Conservation (phyloP, 1,139 yeast species). For the Blastobotrys elegans region DNA sequence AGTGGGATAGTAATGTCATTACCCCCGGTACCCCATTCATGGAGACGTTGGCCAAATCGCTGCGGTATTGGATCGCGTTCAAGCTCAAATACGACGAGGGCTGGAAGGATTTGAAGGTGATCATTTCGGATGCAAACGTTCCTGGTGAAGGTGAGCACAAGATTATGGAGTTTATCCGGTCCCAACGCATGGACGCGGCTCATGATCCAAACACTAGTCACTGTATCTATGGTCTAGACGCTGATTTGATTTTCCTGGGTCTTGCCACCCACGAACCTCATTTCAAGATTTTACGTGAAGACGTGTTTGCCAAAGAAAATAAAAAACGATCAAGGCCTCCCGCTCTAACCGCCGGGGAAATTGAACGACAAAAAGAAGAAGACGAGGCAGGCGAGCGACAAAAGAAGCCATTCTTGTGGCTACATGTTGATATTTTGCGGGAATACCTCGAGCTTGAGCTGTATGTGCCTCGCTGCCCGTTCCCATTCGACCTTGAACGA, state of each 20-base stretch:
- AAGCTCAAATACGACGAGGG: constrained; percentile 85
- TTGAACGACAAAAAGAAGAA: constrained; percentile 49
- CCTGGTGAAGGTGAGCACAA: constrained; percentile 99
- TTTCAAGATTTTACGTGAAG: constrained; percentile 89
- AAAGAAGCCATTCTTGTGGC: constrained; percentile 88
- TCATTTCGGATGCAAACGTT: constrained; percentile 94
- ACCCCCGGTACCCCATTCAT: constrained; percentile 99
- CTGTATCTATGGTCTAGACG: constrained; percentile 96
- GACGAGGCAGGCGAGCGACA: constrained; percentile 44
- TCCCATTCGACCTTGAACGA: constrained; percentile 82
- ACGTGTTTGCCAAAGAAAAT: constrained; percentile 76
- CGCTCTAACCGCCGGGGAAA: constrained; percentile 25
- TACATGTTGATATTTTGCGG: constrained; percentile 79
- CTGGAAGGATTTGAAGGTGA: constrained; percentile 81
- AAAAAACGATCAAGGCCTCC: constrained; percentile 38
- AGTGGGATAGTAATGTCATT: constrained; percentile 95
- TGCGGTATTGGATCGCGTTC: constrained; percentile 86
- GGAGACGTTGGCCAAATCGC: constrained; percentile 79
- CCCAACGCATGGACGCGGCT: constrained; percentile 66
- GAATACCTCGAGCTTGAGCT: constrained; percentile 87
- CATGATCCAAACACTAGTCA: constrained; percentile 87
- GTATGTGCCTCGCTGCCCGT: constrained; percentile 57
- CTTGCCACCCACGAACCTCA: constrained; percentile 96
- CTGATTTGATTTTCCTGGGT: constrained; percentile 96
- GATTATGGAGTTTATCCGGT: constrained; percentile 89